Percentiles rank a stretch among this genome's conserved stretches.
Evolutionary conservation across 495 filamentous ascomycete genomes (phyloP).

Genomic region (Podospora conica): DNA sequence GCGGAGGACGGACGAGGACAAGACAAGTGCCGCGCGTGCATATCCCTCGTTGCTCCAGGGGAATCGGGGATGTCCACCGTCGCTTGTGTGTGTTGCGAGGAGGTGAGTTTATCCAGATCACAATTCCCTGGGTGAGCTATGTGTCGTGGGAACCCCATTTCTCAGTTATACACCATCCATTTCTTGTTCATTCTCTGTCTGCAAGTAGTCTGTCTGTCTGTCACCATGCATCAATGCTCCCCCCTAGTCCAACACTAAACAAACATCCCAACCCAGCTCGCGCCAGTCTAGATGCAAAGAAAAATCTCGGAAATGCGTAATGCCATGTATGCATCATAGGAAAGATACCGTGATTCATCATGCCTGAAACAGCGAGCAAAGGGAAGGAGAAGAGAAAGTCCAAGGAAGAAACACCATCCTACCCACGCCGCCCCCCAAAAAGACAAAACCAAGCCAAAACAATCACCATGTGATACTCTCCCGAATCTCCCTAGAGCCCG

Average conservation of each 20-base stretch:
- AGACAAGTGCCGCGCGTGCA: neutral
- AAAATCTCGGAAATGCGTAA: neutral
- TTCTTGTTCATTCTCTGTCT: neutral
- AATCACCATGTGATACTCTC: neutral
- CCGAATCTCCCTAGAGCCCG: neutral
- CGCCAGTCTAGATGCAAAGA: constrained; percentile 17
- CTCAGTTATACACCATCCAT: too few relatives aligned
- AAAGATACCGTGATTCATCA: neutral
- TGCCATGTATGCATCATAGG: constrained; percentile 3
- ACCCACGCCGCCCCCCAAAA: neutral
- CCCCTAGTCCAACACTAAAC: neutral
- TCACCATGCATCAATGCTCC: neutral
- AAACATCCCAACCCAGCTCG: neutral
- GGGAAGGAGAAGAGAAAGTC: neutral
- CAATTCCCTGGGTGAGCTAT: neutral
- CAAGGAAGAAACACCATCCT: neutral
- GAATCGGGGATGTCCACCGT: too few relatives aligned
- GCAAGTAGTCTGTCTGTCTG: neutral
- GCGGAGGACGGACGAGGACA: too few relatives aligned
- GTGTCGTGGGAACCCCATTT: neutral
- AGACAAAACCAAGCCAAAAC: neutral
- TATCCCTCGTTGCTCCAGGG: neutral
- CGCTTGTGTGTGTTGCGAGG: neutral
- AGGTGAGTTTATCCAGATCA: neutral
- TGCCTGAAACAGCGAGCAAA: neutral